Evolutionary conservation across 345 rosid species (phyloP).

Genomic region (Eutrema japonicum): DNA sequence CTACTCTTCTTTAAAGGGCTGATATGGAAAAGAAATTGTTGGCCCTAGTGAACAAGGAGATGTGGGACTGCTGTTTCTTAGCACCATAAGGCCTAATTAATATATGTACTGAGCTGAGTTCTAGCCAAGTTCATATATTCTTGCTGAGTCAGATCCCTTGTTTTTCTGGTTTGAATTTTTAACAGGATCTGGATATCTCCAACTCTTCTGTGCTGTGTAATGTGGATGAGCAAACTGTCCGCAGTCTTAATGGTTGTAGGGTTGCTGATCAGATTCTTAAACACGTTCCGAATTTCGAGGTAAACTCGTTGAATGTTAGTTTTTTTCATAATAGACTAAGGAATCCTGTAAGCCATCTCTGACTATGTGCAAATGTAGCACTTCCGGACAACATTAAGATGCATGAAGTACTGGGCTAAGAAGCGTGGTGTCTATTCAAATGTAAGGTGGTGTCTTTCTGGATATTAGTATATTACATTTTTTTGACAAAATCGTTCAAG

Average conservation of each 20-base stretch:
- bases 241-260: slow-evolving; percentile 95
- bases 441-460: slow-evolving; percentile 47
- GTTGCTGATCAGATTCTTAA: slow-evolving; percentile 96
- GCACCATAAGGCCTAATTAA: background rate
- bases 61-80: slow-evolving; percentile 12
- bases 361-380: slow-evolving; percentile 50
- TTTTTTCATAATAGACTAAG: background rate
- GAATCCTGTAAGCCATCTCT: slow-evolving; percentile 26
- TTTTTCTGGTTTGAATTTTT: slow-evolving; percentile 29
- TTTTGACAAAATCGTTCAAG: slow-evolving; percentile 5
- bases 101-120: slow-evolving; percentile 7
- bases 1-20: slow-evolving; percentile 1
- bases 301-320: slow-evolving; percentile 28
- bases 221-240: slow-evolving; percentile 84
- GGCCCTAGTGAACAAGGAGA: background rate
- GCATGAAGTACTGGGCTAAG: slow-evolving; percentile 73
- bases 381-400: slow-evolving; percentile 62
- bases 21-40: background rate
- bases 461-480: background rate
- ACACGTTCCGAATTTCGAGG: slow-evolving; percentile 86
- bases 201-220: slow-evolving; percentile 59
- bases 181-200: slow-evolving; percentile 86
- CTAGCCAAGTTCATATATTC: background rate
- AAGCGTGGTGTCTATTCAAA: slow-evolving; percentile 76
- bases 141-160: slow-evolving; percentile 19